phyloP scores from a whole-genome alignment of 2,329 filamentous ascomycete genomes.

The Fusarium xylarioides region DNA sequence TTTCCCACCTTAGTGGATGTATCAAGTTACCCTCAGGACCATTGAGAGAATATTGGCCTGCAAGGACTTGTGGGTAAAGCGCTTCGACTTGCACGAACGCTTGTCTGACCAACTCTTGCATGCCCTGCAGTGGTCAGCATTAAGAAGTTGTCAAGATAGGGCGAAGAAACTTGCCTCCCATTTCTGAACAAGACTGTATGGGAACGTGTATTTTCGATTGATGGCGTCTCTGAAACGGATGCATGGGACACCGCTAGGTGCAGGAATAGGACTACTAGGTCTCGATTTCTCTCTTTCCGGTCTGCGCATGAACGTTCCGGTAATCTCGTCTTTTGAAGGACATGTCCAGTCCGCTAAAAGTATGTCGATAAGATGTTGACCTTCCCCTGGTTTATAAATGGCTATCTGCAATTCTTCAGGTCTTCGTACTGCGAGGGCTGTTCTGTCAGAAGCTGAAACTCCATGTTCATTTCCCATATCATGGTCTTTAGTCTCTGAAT shows the following conservation, averaged over 20 bases:
- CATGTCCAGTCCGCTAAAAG: background rate
- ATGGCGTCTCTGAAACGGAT: background rate
- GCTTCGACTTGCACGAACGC: fast-evolving
- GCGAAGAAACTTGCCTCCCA: background rate
- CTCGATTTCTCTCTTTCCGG: fast-evolving
- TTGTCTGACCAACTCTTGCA: fast-evolving
- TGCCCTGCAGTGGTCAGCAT: background rate
- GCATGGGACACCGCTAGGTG: fast-evolving
- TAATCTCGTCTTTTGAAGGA: fast-evolving
- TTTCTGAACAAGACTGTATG: background rate
- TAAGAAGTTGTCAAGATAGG: fast-evolving
- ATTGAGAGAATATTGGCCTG: background rate
- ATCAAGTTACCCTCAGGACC: fast-evolving
- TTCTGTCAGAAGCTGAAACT: fast-evolving
- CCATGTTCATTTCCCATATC: fast-evolving
- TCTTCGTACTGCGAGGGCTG: fast-evolving
- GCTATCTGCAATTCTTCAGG: background rate
- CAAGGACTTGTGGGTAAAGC: background rate
- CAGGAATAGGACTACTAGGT: fast-evolving
- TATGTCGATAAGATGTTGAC: fast-evolving
- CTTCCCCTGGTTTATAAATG: background rate
- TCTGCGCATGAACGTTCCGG: fast-evolving
- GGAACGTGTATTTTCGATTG: background rate
- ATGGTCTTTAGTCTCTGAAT: background rate
- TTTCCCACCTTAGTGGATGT: fast-evolving